A percentile compares a stretch with the other conserved stretches of the same genome.
phyloP scores from a whole-genome alignment of 148 eudicot genomes.

The Dysphania ambrosioides region DNA sequence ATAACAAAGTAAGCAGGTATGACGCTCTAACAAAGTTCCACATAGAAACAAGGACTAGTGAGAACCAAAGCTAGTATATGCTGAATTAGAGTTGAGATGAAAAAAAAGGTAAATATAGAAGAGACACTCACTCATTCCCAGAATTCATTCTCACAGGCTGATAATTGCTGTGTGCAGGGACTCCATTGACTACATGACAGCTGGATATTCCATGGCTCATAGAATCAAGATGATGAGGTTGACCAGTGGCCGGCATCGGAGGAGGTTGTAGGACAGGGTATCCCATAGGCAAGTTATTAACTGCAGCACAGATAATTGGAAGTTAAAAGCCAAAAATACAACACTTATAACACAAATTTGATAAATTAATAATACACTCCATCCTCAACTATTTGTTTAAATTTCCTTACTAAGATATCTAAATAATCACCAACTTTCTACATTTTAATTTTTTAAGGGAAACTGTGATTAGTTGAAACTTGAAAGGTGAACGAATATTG shows the following conservation, averaged over 20 bases:
- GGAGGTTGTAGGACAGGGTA: slow-evolving; percentile 92
- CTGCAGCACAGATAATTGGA: slow-evolving; percentile 54
- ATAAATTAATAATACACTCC: not conserved
- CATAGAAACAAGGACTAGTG: not conserved
- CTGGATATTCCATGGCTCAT: slow-evolving; percentile 72
- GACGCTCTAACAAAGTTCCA: slow-evolving; percentile 1
- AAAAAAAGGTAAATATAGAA: slow-evolving; percentile 7
- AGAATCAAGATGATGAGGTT: slow-evolving; percentile 82
- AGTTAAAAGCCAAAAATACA: slow-evolving; percentile 29
- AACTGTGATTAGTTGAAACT: not conserved
- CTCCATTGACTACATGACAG: slow-evolving; percentile 93
- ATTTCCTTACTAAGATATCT: not conserved
- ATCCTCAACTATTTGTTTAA: not conserved
- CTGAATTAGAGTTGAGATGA: not conserved
- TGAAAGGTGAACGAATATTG: not conserved
- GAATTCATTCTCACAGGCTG: slow-evolving; percentile 89
- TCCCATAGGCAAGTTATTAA: slow-evolving; percentile 95
- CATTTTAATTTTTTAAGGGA: not conserved
- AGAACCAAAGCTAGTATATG: not conserved
- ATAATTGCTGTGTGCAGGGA: slow-evolving; percentile 82
- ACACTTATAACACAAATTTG: not conserved
- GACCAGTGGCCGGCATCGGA: slow-evolving; percentile 76
- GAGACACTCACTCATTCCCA: slow-evolving; percentile 77
- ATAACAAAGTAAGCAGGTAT: not conserved
- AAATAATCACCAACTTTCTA: not conserved